Evolutionary conservation across 2,329 filamentous ascomycete genomes (phyloP), one percentile per base, ranked within the genome.

Genomic region (Sarocladium oryzae): DNA sequence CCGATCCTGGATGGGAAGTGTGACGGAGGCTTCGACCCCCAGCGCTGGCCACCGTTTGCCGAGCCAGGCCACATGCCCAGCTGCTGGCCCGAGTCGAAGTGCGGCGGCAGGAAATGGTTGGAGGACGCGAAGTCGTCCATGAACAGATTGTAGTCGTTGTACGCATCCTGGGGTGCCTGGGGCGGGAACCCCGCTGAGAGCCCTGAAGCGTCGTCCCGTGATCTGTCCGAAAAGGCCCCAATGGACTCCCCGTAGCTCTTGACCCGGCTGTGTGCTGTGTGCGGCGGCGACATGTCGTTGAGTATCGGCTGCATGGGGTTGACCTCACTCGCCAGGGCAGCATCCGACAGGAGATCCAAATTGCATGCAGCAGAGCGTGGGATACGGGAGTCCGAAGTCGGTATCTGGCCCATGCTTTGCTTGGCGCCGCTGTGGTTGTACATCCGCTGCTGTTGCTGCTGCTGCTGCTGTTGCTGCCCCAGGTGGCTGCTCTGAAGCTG

Each of bases 71-170:
- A 81, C 41, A 76, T 63, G 7, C 71, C 70, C 56, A 77, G 73
- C 15, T 75, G 71, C 54, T 77, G 74, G 11, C 81, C 78, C 2
- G 70, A 65, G 53, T 81, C 78, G 43, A 81, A 76, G 2, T 74
- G 73, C 2, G 77, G 72, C 1, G 78, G 77, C 1, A 82, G 61
- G 51, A 81, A 78, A 55, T 81, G 76, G 0, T 77, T 74, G 7
- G 77, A 74, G 1, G 74, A 67, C 9, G 69, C 68, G 56, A 79
- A 78, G 49, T 82, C 78, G 59, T 82, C 79, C 50, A 82, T 64
- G 53, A 83, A 82, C 11, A 81, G 62, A 53, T 81, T 78, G 55
- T 82, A 82, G 56, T 80, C 77, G 52, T 81, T 77, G 54, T 78
- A 77, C 1, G 74, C 63, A 2, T 64, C 61, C 37, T 61, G 59